These are phyloP conservation scores for Pleurozium schreberi DNA, from an alignment of 225 moss, liverwort and hornwort genomes.

Conservation along the genomic window DNA sequence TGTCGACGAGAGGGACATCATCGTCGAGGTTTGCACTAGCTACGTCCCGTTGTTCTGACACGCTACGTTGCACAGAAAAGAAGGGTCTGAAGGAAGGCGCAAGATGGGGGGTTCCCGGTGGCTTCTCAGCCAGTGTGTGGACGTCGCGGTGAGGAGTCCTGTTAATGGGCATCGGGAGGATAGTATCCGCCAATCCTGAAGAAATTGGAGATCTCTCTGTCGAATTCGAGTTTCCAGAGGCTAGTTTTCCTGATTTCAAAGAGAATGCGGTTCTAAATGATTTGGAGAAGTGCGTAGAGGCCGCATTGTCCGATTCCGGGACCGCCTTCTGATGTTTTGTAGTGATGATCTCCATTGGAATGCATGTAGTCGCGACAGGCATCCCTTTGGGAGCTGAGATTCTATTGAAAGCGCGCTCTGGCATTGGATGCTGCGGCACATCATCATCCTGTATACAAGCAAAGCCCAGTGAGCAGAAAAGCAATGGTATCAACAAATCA, in stretches of 20 bases:
- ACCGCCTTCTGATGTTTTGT: not conserved
- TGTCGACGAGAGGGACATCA: not conserved
- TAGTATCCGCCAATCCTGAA: not conserved
- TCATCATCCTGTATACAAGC: slow-evolving; percentile 33
- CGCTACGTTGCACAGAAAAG: slow-evolving; percentile 31
- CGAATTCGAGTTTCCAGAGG: not conserved
- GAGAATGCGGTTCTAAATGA: slow-evolving; percentile 37
- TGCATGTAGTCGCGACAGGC: slow-evolving; percentile 28
- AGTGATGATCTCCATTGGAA: slow-evolving; percentile 32
- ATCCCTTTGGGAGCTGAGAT: not conserved
- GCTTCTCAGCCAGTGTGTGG: slow-evolving; percentile 1
- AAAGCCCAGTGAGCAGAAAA: not conserved
- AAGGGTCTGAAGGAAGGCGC: slow-evolving; percentile 47
- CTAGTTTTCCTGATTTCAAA: not conserved
- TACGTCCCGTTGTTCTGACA: not conserved
- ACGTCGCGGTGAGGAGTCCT: slow-evolving; percentile 29
- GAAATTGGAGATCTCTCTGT: not conserved
- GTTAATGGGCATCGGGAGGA: slow-evolving; percentile 42
- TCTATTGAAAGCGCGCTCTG: slow-evolving; percentile 37
- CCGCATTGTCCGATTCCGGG: not conserved
- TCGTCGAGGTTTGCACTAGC: not conserved
- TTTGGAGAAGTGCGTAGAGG: slow-evolving; percentile 40
- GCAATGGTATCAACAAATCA: not conserved
- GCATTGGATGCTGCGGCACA: slow-evolving; percentile 53
- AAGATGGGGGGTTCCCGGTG: slow-evolving; percentile 43